These are phyloP conservation scores for Tardiomyces blankii DNA, from an alignment of 1,139 yeast genomes.

Conservation along the genomic window DNA sequence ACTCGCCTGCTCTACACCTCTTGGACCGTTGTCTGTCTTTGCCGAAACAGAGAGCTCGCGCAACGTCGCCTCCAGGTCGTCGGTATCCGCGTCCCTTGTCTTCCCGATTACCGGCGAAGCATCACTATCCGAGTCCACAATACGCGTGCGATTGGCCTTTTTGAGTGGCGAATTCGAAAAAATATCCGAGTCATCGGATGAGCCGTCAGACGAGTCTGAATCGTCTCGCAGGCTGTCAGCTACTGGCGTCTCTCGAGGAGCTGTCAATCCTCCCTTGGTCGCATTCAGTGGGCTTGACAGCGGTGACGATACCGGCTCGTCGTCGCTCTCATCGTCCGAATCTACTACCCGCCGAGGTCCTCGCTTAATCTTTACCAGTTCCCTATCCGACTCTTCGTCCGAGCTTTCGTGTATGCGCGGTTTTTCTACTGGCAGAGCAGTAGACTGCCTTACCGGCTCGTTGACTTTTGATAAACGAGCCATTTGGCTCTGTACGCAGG, in stretches of 20 bases:
- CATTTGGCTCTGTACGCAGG: neutral
- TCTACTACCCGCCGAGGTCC: neutral
- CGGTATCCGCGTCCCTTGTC: neutral
- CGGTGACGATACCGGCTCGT: too few relatives aligned
- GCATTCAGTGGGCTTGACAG: too few relatives aligned
- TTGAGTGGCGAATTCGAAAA: neutral
- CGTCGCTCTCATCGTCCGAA: neutral
- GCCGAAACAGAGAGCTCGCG: neutral
- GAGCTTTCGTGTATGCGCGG: neutral
- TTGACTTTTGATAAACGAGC: neutral
- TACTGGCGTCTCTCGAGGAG: neutral
- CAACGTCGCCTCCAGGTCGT: neutral
- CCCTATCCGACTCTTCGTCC: neutral
- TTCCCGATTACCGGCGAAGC: neutral
- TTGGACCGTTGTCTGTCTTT: too few relatives aligned
- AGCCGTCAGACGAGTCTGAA: neutral
- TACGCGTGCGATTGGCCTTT: neutral
- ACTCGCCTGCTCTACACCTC: too few relatives aligned
- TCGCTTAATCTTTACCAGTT: neutral
- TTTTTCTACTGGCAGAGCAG: neutral
- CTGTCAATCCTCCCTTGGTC: too few relatives aligned
- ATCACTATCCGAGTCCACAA: neutral
- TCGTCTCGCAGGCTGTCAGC: neutral
- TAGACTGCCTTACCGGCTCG: neutral
- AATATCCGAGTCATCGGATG: neutral